Evolutionary conservation across 2,329 filamentous ascomycete genomes (phyloP).

Genomic region (Hypomyces rosellus): DNA sequence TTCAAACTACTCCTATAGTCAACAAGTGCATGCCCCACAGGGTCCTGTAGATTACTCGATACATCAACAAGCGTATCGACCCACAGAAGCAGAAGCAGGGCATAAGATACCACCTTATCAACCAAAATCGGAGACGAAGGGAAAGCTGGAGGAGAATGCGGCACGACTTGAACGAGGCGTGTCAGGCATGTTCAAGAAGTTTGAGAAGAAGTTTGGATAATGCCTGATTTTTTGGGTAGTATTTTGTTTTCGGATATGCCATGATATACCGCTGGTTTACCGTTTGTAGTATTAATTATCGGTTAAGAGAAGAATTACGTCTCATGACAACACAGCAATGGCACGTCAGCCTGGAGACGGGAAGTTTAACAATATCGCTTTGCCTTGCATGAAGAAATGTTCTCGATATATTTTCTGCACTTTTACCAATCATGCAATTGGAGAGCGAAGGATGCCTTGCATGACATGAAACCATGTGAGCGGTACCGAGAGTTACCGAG

Average conservation of each 20-base stretch:
- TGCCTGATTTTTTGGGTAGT: background rate
- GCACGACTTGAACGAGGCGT: conserved; percentile 64
- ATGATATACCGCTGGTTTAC: background rate
- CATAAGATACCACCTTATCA: conserved; percentile 31
- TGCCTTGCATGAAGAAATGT: no score
- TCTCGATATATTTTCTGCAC: no score
- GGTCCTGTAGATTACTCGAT: conserved; percentile 45
- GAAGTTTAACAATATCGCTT: no score
- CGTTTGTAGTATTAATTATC: background rate
- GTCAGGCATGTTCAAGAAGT: conserved; percentile 66
- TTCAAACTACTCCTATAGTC: conserved; percentile 44
- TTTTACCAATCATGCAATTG: no score
- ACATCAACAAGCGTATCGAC: conserved; percentile 64
- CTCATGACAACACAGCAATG: background rate
- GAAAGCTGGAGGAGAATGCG: conserved; percentile 57
- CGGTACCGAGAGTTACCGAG: no score
- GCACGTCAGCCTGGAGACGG: no score
- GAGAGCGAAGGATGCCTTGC: no score
- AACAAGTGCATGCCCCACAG: conserved; percentile 19
- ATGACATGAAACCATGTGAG: no score
- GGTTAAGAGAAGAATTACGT: background rate
- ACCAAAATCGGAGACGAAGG: conserved; percentile 39
- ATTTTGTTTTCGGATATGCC: background rate
- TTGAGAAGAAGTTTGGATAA: conserved; percentile 67
- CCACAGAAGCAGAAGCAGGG: conserved; percentile 54